Evolutionary conservation across 73 alveolate genomes (phyloP).

Genomic region (Blepharisma stoltei): DNA sequence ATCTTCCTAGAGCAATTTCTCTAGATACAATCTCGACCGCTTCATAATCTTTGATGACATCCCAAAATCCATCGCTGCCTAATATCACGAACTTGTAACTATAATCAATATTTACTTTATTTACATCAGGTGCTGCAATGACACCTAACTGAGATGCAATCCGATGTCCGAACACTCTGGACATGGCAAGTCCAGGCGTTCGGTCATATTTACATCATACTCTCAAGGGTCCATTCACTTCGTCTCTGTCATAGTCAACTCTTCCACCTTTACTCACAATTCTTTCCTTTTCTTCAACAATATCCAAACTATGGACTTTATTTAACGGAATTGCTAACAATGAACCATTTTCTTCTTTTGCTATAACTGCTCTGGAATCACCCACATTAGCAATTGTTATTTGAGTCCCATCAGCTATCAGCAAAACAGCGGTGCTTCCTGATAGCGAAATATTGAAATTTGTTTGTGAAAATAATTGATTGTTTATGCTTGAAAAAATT

Average conservation of each 20-base stretch:
- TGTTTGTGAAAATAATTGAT: too few relatives aligned
- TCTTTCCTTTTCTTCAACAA: conserved; percentile 86
- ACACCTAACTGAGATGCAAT: conserved; percentile 63
- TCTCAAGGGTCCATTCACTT: conserved; percentile 53
- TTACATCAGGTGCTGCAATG: conserved; percentile 60
- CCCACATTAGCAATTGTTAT: conserved; percentile 81
- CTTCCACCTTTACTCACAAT: conserved; percentile 78
- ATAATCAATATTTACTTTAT: conserved; percentile 34
- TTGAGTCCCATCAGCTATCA: conserved; percentile 31
- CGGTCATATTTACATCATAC: conserved; percentile 59
- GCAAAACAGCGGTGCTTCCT: conserved; percentile 57
- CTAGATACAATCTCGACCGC: not conserved
- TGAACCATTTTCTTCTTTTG: conserved; percentile 36
- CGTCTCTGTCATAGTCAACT: conserved; percentile 66
- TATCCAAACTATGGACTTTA: conserved; percentile 92
- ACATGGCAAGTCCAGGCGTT: conserved; percentile 67
- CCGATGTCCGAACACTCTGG: conserved; percentile 70
- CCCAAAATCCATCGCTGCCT: conserved; percentile 63
- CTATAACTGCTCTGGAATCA: conserved; percentile 81
- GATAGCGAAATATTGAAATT: too few relatives aligned
- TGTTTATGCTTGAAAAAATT: too few relatives aligned
- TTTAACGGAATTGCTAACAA: conserved; percentile 56
- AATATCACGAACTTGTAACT: conserved; percentile 32
- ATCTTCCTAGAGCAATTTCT: not conserved
- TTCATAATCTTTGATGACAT: not conserved